These are phyloP conservation scores for Amylocystis lapponica DNA, from an alignment of 768 basidiomycete genomes.

Conservation along the genomic window DNA sequence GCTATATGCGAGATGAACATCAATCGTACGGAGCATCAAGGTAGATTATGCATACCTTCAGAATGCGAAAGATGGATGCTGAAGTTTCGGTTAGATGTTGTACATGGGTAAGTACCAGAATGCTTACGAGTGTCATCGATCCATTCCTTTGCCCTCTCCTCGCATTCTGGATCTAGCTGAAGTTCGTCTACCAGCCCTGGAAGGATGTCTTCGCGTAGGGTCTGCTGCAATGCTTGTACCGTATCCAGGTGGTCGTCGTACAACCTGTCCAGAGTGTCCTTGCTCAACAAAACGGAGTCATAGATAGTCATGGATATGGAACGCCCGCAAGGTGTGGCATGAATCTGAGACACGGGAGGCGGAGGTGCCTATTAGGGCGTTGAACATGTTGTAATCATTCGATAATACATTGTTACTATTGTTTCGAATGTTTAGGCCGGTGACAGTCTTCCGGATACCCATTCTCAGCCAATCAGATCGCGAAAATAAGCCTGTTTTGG, in stretches of 20 bases:
- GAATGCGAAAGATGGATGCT: conserved; percentile 35
- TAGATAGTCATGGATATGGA: conserved; percentile 11
- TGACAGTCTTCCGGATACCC: too few relatives aligned
- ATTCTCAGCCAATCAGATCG: too few relatives aligned
- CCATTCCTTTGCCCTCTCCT: conserved; percentile 55
- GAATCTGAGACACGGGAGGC: too few relatives aligned
- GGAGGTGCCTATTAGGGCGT: too few relatives aligned
- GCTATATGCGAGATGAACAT: conserved; percentile 33
- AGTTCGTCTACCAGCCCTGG: conserved; percentile 58
- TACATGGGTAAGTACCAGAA: too few relatives aligned
- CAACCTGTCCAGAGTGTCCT: conserved; percentile 40
- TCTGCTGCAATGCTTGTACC: conserved; percentile 42
- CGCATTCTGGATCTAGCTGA: conserved; percentile 39
- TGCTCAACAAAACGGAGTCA: conserved; percentile 22
- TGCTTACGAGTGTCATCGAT: conserved; percentile 58
- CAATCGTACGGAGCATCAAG: not conserved
- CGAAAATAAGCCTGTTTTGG: too few relatives aligned
- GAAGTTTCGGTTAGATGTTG: too few relatives aligned
- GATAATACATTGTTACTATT: too few relatives aligned
- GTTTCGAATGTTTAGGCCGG: too few relatives aligned
- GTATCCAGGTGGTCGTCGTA: conserved; percentile 45
- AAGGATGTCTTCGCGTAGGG: conserved; percentile 50
- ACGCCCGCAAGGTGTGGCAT: too few relatives aligned
- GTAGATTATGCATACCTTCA: conserved; percentile 40
- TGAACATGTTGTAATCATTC: too few relatives aligned